Conservation (phyloP, 202 grass and related monocot genomes). For the Hordeum pubiflorum region DNA sequence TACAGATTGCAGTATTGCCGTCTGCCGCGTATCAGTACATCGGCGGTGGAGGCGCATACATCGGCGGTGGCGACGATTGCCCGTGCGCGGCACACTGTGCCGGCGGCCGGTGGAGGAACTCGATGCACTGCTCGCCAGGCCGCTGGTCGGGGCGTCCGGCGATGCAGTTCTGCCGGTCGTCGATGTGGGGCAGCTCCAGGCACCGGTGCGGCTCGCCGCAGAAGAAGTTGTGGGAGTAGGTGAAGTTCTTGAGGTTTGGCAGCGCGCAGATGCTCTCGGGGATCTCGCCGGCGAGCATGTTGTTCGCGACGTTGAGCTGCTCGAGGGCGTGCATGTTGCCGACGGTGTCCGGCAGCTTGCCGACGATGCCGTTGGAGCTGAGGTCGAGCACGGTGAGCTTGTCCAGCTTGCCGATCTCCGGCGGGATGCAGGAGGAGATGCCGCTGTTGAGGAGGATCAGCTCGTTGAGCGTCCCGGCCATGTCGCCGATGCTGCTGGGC, state of each 20-base stretch:
- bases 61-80: slow-evolving; percentile 24
- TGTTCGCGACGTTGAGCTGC: slow-evolving; percentile 59
- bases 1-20: slow-evolving; percentile 16
- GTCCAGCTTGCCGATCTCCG: slow-evolving; percentile 71
- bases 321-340: slow-evolving; percentile 45
- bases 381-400: slow-evolving; percentile 87
- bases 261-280: slow-evolving; percentile 48
- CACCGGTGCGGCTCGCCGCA: slow-evolving; percentile 49
- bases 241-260: slow-evolving; percentile 64
- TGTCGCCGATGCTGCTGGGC: slow-evolving; percentile 71
- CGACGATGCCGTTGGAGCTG: slow-evolving; percentile 56
- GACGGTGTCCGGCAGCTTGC: slow-evolving; percentile 47
- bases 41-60: slow-evolving; percentile 32
- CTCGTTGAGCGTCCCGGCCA: slow-evolving; percentile 64
- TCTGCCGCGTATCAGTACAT: slow-evolving; percentile 31
- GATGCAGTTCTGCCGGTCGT: slow-evolving; percentile 63
- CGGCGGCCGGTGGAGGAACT: slow-evolving; percentile 47
- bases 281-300: slow-evolving; percentile 51
- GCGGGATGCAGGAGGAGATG: slow-evolving; percentile 85
- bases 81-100: slow-evolving; percentile 61
- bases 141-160: slow-evolving; percentile 49
- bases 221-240: slow-evolving; percentile 74
- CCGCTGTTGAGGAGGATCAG: slow-evolving; percentile 73
- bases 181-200: slow-evolving; percentile 33
- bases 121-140: slow-evolving; percentile 41